A percentile compares a stretch with the other conserved stretches of the same genome.
Conservation (phyloP, 345 rosid genomes). For the Populus alba region DNA sequence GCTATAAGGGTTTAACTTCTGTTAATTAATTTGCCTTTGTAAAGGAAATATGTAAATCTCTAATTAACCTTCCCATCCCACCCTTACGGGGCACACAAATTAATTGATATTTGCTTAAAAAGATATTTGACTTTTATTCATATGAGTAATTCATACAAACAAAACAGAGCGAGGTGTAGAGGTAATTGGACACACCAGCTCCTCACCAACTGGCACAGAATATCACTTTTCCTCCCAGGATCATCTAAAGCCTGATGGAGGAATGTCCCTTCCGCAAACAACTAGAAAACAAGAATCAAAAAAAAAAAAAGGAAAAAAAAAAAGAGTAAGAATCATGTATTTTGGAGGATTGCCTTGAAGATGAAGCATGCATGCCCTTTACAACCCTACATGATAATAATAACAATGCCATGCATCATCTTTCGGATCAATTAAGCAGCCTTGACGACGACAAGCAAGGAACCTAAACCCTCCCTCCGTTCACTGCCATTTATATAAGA, state of each 20-base stretch:
- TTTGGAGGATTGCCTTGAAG: slow-evolving; percentile 47
- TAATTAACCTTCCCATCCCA: too few species aligned
- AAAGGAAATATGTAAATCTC: too few species aligned
- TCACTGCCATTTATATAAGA: slow-evolving; percentile 21
- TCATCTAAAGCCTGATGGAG: slow-evolving; percentile 1
- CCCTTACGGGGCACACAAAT: too few species aligned
- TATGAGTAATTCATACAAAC: too few species aligned
- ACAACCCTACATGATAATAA: slow-evolving; percentile 41
- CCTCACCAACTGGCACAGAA: slow-evolving; percentile 27
- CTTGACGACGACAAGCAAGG: slow-evolving; percentile 72
- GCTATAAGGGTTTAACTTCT: too few species aligned
- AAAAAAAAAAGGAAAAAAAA: too few species aligned
- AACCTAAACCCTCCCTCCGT: slow-evolving; percentile 33
- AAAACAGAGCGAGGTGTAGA: not conserved
- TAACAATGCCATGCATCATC: slow-evolving; percentile 1
- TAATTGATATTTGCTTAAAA: too few species aligned
- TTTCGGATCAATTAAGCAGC: slow-evolving; percentile 37
- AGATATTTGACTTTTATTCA: too few species aligned
- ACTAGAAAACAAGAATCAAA: too few species aligned
- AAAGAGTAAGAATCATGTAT: slow-evolving; percentile 32
- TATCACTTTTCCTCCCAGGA: slow-evolving; percentile 19
- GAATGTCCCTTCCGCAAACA: slow-evolving; percentile 5
- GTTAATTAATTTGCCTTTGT: too few species aligned
- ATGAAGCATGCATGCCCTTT: slow-evolving; percentile 51
- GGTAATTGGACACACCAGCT: not conserved